These are phyloP conservation scores for Hypoxylon sp. DNA, from an alignment of 2,329 filamentous ascomycete genomes.

Conservation along the genomic window DNA sequence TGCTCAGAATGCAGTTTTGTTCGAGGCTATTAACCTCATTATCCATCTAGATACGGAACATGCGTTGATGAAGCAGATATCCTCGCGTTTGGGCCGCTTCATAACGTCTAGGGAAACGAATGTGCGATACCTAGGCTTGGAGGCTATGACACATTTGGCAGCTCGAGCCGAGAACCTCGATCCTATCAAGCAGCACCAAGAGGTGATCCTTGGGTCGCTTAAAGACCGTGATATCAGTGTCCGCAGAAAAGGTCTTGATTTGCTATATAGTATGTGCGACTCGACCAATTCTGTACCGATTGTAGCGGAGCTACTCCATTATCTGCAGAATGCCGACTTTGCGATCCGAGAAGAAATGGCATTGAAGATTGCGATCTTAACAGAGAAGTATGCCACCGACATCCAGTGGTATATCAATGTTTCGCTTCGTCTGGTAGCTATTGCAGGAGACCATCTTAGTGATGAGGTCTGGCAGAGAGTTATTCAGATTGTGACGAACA, in stretches of 20 bases:
- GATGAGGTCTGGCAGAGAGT: constrained; percentile 99
- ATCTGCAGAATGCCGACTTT: constrained; percentile 96
- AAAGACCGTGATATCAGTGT: constrained; percentile 98
- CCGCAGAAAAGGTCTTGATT: constrained; percentile 91
- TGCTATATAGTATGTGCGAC: constrained; percentile 99
- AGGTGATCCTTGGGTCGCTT: constrained; percentile 93
- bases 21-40: constrained; percentile 98
- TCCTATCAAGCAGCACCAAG: constrained; percentile 98
- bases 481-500: constrained; percentile 99
- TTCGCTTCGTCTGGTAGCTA: constrained; percentile 91
- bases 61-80: constrained; percentile 96
- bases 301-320: constrained; percentile 92
- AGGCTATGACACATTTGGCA: constrained; percentile 98
- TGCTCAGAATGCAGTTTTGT: constrained; percentile 96
- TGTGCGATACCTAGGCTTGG: constrained; percentile 93
- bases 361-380: constrained; percentile 96
- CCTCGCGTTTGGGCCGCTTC: constrained; percentile 89
- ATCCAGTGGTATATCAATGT: constrained; percentile 99
- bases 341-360: constrained; percentile 99
- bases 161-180: constrained; percentile 94
- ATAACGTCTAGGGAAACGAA: constrained; percentile 98
- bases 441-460: constrained; percentile 98
- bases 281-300: constrained; percentile 93
- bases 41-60: constrained; percentile 98
- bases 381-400: constrained; percentile 98